Base-by-base conservation (phyloP, 441 rosid genomes). In the Mallotus repandus region DNA sequence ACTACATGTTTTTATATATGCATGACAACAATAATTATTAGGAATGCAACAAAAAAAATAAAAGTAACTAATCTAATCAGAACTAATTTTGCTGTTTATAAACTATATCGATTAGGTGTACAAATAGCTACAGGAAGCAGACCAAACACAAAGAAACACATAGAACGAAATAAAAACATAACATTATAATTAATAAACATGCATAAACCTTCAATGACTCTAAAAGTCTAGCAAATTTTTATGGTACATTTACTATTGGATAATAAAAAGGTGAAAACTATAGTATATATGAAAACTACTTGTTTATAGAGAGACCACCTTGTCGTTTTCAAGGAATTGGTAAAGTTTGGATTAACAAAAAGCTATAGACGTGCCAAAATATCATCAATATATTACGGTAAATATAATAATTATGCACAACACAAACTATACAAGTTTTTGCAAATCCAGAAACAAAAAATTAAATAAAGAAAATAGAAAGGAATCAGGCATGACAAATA, bases 401-500 rank as follows among this genome's bases (percentile, higher is more conserved):
- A 79, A 64, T 75, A 78, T 71, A 71, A 79, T 81, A 76, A 82
- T 79, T 68, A 75, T 78, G 79, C 63, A 77, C 67, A 72, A 76
- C 70, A 58, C 75, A 64, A 58, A 50, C 67, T 61, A 61, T 29
- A 69, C 52, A 78, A 76, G 64, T 67, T 74, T 74, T 50, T 72
- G 41, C 58, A 63, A 63, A 13, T 65, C 43, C 7, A 12, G 38
- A 63, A 70, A 61, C 25, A 55, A 54, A 1, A 62, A 62, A 38
- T 4, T 1, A n/a, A 10, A 62, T 35, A 2, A 32, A 15, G 18
- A 29, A 56, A 55, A 12, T 45, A 18, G 4, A 21, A 64, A 63
- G 72, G 64, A 82, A 81, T 83, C 84, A 88, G 87, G 94, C 91
- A 91, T 90, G 97, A 88, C 85, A 72, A 72, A 78, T 85, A 80